phyloP scores from a whole-genome alignment of 1,139 yeast species.

The Geotrichum reessii region DNA sequence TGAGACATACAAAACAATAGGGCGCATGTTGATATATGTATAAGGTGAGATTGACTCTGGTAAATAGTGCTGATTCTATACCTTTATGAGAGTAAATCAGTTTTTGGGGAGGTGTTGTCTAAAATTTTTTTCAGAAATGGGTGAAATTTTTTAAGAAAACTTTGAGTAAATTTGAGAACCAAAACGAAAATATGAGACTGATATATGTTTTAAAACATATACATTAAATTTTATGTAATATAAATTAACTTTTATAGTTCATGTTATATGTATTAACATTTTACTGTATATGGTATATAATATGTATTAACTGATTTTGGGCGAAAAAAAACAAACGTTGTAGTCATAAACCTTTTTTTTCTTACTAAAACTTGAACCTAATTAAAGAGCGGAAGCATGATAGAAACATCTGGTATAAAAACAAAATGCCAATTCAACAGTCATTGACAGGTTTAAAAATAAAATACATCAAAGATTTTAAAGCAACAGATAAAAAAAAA shows the following conservation, averaged over 20 bases:
- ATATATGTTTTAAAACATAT: background rate
- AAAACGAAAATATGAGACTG: slow-evolving; percentile 3
- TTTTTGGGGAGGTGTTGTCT: slow-evolving; percentile 12
- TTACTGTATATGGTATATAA: background rate
- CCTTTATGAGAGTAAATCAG: background rate
- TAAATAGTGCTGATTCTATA: background rate
- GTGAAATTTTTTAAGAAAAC: slow-evolving; percentile 14
- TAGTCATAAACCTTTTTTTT: too few relatives aligned
- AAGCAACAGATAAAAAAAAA: background rate
- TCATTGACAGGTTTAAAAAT: too few relatives aligned
- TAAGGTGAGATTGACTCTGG: background rate
- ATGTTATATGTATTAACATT: background rate
- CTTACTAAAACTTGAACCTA: background rate
- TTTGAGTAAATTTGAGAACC: slow-evolving; percentile 6
- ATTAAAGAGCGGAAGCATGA: too few relatives aligned
- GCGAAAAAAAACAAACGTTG: too few relatives aligned
- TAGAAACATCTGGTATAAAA: too few relatives aligned
- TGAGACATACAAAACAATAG: slow-evolving; percentile 21
- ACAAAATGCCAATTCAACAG: too few relatives aligned
- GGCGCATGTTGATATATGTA: slow-evolving; percentile 41
- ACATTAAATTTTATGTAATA: background rate
- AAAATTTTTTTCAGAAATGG: slow-evolving; percentile 10
- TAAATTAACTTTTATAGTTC: too few relatives aligned
- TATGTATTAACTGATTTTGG: too few relatives aligned
- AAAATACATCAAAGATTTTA: background rate